Percentiles rank a stretch among this genome's conserved stretches.
Evolutionary conservation across 345 rosid species (phyloP).

Genomic region (Rhodomyrtus tomentosa): DNA sequence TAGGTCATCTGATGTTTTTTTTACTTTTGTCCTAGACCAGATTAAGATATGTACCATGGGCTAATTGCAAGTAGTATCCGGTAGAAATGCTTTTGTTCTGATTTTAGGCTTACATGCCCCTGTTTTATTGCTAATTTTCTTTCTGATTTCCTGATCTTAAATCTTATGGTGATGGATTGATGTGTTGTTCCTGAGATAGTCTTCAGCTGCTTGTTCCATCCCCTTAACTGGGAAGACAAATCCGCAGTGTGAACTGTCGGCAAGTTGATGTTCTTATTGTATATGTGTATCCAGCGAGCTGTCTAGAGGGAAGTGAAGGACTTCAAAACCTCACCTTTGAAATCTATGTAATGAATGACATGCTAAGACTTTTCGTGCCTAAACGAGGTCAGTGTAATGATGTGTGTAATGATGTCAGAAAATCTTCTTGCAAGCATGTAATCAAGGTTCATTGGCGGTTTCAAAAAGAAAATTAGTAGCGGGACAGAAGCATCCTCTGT

Average conservation of each 20-base stretch:
- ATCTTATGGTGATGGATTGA: neutral
- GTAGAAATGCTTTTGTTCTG: neutral
- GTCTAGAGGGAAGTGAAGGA: neutral
- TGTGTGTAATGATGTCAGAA: neutral
- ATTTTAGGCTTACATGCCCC: neutral
- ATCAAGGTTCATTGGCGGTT: neutral
- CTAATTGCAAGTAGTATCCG: neutral
- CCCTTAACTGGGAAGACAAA: neutral
- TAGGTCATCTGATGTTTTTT: neutral
- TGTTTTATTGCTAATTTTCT: neutral
- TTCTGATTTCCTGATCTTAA: neutral
- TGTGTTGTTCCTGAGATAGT: neutral
- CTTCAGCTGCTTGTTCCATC: neutral
- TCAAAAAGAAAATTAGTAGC: neutral
- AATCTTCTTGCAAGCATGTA: neutral
- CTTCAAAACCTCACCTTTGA: neutral
- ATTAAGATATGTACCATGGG: neutral
- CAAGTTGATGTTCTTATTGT: neutral
- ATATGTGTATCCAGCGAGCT: neutral
- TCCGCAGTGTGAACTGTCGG: neutral
- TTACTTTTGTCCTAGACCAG: neutral
- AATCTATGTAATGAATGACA: neutral
- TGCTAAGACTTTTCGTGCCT: neutral
- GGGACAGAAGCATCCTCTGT: neutral
- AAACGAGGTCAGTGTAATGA: neutral